These are phyloP conservation scores for Maudiozyma humilis DNA, from an alignment of 1,139 yeast species.

Conservation along the genomic window DNA sequence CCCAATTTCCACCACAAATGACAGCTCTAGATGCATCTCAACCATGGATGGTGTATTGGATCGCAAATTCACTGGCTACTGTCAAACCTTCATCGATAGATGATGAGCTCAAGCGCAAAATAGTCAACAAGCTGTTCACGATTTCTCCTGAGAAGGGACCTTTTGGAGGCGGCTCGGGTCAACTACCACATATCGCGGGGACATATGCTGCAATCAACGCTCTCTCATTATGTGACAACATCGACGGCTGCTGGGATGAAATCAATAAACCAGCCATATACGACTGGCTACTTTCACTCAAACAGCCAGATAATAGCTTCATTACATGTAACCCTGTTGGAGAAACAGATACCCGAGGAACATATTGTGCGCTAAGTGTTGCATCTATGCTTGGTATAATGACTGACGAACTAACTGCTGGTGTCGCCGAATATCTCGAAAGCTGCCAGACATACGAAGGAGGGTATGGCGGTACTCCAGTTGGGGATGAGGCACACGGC, in stretches of 20 bases:
- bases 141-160: slow-evolving; percentile 47
- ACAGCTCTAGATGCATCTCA: slow-evolving; percentile 70
- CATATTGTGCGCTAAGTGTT: slow-evolving; percentile 75
- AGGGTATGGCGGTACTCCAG: slow-evolving; percentile 78
- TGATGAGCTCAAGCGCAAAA: slow-evolving; percentile 19
- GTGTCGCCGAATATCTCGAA: slow-evolving; percentile 53
- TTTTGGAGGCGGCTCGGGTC: slow-evolving; percentile 76
- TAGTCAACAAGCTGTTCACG: slow-evolving; percentile 19
- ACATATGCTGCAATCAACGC: slow-evolving; percentile 72
- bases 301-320: slow-evolving; percentile 56
- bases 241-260: slow-evolving; percentile 34
- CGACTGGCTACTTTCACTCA: slow-evolving; percentile 58
- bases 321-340: slow-evolving; percentile 39
- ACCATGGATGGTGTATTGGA: slow-evolving; percentile 89
- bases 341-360: slow-evolving; percentile 79
- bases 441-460: slow-evolving; percentile 90
- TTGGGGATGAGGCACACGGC: slow-evolving; percentile 84
- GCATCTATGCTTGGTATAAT: slow-evolving; percentile 59
- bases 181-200: slow-evolving; percentile 77
- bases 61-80: slow-evolving; percentile 46
- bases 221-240: slow-evolving; percentile 47
- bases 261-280: slow-evolving; percentile 45
- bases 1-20: slow-evolving; percentile 37
- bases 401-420: slow-evolving; percentile 52
- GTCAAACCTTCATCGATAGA: slow-evolving; percentile 29